A percentile compares a stretch with the other conserved stretches of the same genome.
Evolutionary conservation across 441 rosid genomes (phyloP).

Genomic region (Populus trichocarpa): DNA sequence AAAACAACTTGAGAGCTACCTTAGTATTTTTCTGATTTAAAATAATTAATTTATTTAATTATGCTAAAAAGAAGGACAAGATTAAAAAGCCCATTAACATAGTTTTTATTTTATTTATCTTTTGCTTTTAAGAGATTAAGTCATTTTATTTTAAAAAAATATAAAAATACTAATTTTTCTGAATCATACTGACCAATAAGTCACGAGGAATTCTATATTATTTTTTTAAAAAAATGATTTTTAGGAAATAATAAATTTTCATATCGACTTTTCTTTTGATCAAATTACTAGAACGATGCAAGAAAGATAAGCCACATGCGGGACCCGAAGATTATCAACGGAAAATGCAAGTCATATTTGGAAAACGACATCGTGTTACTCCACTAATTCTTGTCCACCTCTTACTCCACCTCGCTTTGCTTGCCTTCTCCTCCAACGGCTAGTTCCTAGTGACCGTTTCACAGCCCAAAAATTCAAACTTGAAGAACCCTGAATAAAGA

Average conservation of each 20-base stretch:
- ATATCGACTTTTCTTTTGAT: not conserved
- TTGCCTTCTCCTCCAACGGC: slow-evolving; percentile 37
- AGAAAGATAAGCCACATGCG: not conserved
- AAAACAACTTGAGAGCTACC: no score
- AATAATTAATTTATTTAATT: no score
- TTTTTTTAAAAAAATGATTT: no score
- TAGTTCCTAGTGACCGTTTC: slow-evolving; percentile 52
- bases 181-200: no score
- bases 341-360: not conserved
- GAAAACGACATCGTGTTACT: slow-evolving; percentile 29
- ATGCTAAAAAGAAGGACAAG: no score
- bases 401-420: not conserved
- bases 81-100: no score
- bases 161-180: no score
- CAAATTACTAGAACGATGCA: not conserved
- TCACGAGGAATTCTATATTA: not conserved
- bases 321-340: not conserved
- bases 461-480: slow-evolving; percentile 17
- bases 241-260: not conserved
- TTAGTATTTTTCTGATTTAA: no score
- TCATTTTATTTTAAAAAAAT: no score
- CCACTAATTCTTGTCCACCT: not conserved
- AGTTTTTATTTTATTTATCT: no score
- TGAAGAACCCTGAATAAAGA: not conserved
- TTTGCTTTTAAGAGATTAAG: no score